These are phyloP conservation scores for Raddia distichophylla DNA, from an alignment of 176 grass and related monocot genomes.

Conservation along the genomic window DNA sequence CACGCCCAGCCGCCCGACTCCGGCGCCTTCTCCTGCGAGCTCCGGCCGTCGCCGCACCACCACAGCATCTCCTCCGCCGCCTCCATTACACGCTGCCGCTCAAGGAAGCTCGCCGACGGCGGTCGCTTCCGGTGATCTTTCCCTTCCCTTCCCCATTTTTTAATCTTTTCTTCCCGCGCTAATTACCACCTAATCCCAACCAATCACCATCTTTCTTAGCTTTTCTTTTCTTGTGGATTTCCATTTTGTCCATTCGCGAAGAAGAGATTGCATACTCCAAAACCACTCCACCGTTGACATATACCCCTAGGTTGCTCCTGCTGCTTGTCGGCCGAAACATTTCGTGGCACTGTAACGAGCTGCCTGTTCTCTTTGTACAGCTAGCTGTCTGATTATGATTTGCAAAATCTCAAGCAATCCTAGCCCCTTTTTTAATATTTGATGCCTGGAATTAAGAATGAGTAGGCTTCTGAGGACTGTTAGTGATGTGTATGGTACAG, in stretches of 20 bases:
- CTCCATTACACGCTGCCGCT: slow-evolving; percentile 63
- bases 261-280: slow-evolving; percentile 44
- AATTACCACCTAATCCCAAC: not conserved
- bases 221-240: slow-evolving; percentile 22
- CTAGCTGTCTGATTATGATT: slow-evolving; percentile 35
- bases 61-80: slow-evolving; percentile 43
- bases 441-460: slow-evolving; percentile 28
- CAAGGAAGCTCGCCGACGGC: slow-evolving; percentile 68
- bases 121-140: slow-evolving; percentile 68
- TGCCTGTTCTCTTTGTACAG: slow-evolving; percentile 41
- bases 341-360: slow-evolving; percentile 30
- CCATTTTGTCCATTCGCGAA: slow-evolving; percentile 36
- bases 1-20: slow-evolving; percentile 44
- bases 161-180: slow-evolving; percentile 5
- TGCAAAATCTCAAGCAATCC: not conserved
- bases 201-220: slow-evolving; percentile 13
- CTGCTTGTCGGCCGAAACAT: slow-evolving; percentile 42
- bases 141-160: not conserved
- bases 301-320: slow-evolving; percentile 17
- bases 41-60: slow-evolving; percentile 71
- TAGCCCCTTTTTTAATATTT: not conserved
- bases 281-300: slow-evolving; percentile 44
- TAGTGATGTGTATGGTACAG: slow-evolving; percentile 38
- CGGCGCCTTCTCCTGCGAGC: slow-evolving; percentile 54
- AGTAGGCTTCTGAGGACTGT: not conserved